Conservation (phyloP, 1,284 basidiomycete species). For the Tilletia caries region DNA sequence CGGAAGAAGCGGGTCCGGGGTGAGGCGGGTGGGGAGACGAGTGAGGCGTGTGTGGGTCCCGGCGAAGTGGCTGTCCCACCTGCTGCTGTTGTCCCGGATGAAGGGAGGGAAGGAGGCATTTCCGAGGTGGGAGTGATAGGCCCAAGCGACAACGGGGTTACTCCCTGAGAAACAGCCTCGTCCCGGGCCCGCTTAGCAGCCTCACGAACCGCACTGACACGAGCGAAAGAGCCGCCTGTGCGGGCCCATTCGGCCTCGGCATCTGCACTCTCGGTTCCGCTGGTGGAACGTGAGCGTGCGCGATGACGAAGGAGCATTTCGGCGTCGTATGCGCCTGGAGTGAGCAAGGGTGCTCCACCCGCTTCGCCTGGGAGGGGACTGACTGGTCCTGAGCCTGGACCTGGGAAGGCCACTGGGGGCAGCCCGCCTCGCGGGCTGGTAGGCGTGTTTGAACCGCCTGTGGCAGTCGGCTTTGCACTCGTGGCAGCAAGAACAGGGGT, state of each 20-base stretch:
- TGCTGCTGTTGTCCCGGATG: not conserved
- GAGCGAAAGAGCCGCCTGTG: constrained; percentile 34
- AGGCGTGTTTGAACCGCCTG: constrained; percentile 23
- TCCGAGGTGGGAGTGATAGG: too few species aligned
- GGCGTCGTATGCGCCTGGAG: constrained; percentile 44
- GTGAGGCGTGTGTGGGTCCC: not conserved
- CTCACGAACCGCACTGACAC: constrained; percentile 19
- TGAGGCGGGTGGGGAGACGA: constrained; percentile 9
- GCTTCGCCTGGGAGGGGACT: constrained; percentile 1
- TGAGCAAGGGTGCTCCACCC: constrained; percentile 27
- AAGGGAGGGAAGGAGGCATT: too few species aligned
- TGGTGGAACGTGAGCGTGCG: constrained; percentile 24
- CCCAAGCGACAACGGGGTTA: not conserved
- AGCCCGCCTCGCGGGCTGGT: constrained; percentile 21
- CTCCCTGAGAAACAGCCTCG: not conserved
- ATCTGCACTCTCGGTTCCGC: constrained; percentile 30
- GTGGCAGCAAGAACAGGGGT: not conserved
- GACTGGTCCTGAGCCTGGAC: not conserved
- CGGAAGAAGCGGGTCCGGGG: constrained; percentile 12
- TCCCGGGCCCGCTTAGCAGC: not conserved
- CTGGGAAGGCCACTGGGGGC: constrained; percentile 11
- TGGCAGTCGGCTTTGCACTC: constrained; percentile 9
- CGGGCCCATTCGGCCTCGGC: constrained; percentile 34
- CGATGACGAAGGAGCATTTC: constrained; percentile 42
- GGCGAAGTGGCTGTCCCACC: not conserved